Evolutionary conservation across 495 filamentous ascomycete species (phyloP), one percentile per base, ranked within the genome.

Genomic region (Aspergillus olivimuriae): DNA sequence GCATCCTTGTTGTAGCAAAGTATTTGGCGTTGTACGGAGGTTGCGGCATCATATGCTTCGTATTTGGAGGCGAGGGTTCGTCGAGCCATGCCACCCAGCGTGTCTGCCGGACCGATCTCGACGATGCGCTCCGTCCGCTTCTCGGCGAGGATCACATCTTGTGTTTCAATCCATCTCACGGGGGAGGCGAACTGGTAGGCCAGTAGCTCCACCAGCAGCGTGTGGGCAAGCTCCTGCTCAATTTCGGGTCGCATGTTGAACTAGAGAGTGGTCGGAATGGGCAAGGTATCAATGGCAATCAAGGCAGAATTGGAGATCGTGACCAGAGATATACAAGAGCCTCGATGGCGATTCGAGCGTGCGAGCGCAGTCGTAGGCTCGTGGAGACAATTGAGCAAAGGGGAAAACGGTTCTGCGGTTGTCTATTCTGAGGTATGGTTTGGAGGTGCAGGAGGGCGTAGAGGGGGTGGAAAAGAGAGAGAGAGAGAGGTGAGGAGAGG

Each of bases 1-100:
- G 89, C 87, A 60, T 99, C 92, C 65, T 99, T 99, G 68, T 94
- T 96, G 75, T 97, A 99, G 74, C 92, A 97, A 31, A 97, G 80
- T 65, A 99, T 97, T 66, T 97, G 90, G 52, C 92, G 81, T 62
- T 96, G 89, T 14, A 95, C 81, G 0, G 89, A 95, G 54, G 88
- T 89, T 21, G 92, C 92, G 21, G 94, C 92, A 66, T 99, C 92
- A 62, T 95, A 95, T 46, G 92, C 90, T 77, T 99, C 94, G 68
- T 99, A 99, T 66, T 97, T 97, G 53, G 90, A 87, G 34, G 90
- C 88, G 24, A 99, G 75, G 22, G 92, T 99, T 48, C 92, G 78
- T 69, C 90, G 92, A 36, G 92, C 92, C 92, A 99, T 99, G 35
- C 85, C 90, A 57, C 92, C 91, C 20, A 99, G 76, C n/a, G 92